Conservation (phyloP, 768 basidiomycete species). For the Suillus weaverae region DNA sequence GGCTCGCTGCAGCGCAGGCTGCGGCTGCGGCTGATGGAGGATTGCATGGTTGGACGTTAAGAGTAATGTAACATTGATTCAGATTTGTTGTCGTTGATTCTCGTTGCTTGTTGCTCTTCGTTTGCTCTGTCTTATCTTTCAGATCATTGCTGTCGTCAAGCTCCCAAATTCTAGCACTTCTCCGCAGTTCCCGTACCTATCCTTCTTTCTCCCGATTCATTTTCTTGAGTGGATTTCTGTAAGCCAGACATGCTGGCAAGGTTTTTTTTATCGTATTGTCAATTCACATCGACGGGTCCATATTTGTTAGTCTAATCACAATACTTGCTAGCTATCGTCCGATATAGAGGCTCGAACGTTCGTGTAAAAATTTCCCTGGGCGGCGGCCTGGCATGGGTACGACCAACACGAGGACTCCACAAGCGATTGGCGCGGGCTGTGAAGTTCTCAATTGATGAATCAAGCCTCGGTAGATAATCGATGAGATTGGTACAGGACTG, state of each 20-base stretch:
- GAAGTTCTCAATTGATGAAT: background rate
- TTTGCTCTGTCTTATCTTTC: conserved; percentile 24
- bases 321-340: conserved; percentile 2
- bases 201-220: conserved; percentile 6
- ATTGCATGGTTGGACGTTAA: conserved; percentile 76
- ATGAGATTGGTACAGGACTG: background rate
- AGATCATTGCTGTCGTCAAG: conserved; percentile 9
- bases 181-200: conserved; percentile 13
- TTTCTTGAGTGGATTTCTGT: conserved; percentile 12
- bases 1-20: conserved; percentile 75
- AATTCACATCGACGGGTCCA: conserved; percentile 14
- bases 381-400: background rate
- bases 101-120: conserved; percentile 15
- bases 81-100: conserved; percentile 24
- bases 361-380: conserved; percentile 14
- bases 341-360: conserved; percentile 23
- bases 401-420: background rate
- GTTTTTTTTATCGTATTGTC: conserved; percentile 27
- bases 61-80: conserved; percentile 59
- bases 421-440: conserved; percentile 14
- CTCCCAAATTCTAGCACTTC: background rate
- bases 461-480: background rate
- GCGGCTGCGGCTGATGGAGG: conserved; percentile 65
- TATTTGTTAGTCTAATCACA: conserved; percentile 13
- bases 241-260: conserved; percentile 17